Evolutionary conservation across 768 basidiomycete genomes (phyloP).

Genomic region (Tulasnella calospora): DNA sequence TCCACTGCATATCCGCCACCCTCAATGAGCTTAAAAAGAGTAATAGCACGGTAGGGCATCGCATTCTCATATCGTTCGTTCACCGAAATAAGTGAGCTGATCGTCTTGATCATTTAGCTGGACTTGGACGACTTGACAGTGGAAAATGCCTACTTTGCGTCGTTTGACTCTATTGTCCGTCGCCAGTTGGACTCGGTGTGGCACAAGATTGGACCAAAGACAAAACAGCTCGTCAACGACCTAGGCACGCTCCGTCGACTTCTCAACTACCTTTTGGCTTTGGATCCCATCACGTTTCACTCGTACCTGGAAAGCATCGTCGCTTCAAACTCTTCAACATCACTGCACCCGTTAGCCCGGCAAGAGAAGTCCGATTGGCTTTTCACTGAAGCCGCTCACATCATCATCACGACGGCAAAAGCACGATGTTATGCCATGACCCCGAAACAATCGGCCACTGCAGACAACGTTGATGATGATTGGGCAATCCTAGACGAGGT

Average conservation of each 20-base stretch:
- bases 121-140: conserved; percentile 91
- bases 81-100: background rate
- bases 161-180: conserved; percentile 84
- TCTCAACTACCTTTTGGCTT: conserved; percentile 77
- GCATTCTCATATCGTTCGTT: background rate
- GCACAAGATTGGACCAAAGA: conserved; percentile 92
- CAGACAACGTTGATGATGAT: conserved; percentile 45
- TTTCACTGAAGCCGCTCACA: conserved; percentile 84
- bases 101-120: conserved; percentile 48
- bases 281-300: conserved; percentile 87
- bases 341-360: conserved; percentile 41
- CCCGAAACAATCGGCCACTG: conserved; percentile 31
- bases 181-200: conserved; percentile 88
- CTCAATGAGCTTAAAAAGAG: conserved; percentile 85
- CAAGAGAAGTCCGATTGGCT: conserved; percentile 77
- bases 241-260: conserved; percentile 78
- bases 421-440: conserved; percentile 67
- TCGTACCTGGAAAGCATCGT: conserved; percentile 85
- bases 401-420: conserved; percentile 75
- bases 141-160: conserved; percentile 89
- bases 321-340: conserved; percentile 47
- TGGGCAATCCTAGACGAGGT: conserved; percentile 69
- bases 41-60: conserved; percentile 55
- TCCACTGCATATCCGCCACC: conserved; percentile 90
- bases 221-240: conserved; percentile 86